Conservation (phyloP, 331 rosid species). For the Telfairia occidentalis region DNA sequence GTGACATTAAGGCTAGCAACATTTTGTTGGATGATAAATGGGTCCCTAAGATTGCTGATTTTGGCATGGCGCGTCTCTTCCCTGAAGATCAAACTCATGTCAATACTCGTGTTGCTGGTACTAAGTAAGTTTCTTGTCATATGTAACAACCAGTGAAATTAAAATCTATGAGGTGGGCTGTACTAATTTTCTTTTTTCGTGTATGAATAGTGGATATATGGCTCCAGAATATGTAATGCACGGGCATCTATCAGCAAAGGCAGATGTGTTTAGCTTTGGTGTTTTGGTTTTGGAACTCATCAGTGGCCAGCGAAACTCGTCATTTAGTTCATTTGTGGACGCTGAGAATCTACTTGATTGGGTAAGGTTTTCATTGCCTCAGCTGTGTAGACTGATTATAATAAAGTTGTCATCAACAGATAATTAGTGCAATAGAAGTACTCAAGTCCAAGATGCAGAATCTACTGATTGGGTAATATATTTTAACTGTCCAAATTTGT, state of each 20-base stretch:
- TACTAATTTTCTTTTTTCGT: not conserved
- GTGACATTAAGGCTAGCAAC: constrained; percentile 79
- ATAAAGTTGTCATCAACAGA: not conserved
- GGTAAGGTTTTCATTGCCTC: constrained; percentile 31
- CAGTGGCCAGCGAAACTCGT: constrained; percentile 49
- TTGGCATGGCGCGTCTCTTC: constrained; percentile 90
- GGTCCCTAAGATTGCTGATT: constrained; percentile 87
- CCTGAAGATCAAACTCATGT: constrained; percentile 81
- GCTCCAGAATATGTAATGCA: constrained; percentile 73
- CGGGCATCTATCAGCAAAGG: constrained; percentile 60
- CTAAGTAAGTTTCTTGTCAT: constrained; percentile 44
- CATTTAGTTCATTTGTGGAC: constrained; percentile 31
- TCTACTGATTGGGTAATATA: not conserved
- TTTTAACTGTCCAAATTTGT: not conserved
- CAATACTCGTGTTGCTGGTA: constrained; percentile 82
- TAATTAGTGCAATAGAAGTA: not conserved
- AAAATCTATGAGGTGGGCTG: not conserved
- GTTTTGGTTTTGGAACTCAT: constrained; percentile 71
- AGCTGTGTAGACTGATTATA: not conserved
- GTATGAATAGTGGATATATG: constrained; percentile 60
- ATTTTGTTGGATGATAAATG: constrained; percentile 77
- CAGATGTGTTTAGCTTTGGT: constrained; percentile 77
- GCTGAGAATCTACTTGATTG: constrained; percentile 59
- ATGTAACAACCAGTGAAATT: not conserved
- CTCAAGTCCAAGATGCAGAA: not conserved